A percentile compares a stretch with the other conserved stretches of the same genome.
Conservation (phyloP, 2,329 filamentous ascomycete species). For the Aspergillus sp. region DNA sequence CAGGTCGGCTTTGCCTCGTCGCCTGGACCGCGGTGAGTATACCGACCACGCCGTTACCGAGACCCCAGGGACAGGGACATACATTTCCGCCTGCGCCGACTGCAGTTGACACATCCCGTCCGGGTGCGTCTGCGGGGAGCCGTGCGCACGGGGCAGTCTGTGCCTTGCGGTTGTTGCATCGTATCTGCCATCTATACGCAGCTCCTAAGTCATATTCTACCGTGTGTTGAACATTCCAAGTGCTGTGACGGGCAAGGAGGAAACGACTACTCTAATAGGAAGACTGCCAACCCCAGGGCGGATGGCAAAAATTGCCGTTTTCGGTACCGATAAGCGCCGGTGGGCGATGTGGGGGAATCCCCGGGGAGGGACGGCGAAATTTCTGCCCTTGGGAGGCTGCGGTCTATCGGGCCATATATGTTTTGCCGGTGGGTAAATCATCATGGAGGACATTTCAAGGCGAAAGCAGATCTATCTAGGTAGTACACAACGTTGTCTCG, state of each 20-base stretch:
- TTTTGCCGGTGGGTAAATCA: too few relatives aligned
- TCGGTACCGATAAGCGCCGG: conserved; percentile 18
- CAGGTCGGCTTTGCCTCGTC: conserved; percentile 31
- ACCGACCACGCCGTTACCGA: background rate
- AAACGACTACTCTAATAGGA: background rate
- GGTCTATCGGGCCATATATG: background rate
- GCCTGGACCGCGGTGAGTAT: conserved; percentile 12
- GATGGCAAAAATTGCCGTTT: conserved; percentile 12
- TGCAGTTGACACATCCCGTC: conserved; percentile 32
- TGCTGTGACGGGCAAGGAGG: conserved; percentile 1
- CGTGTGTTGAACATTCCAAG: background rate
- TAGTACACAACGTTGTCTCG: too few relatives aligned
- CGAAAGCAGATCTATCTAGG: too few relatives aligned
- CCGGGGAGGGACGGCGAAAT: background rate
- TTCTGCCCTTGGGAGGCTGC: background rate
- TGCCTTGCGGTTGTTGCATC: conserved; percentile 1
- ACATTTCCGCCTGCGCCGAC: conserved; percentile 33
- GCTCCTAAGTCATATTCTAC: background rate
- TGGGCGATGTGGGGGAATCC: conserved; percentile 5
- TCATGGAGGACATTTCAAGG: too few relatives aligned
- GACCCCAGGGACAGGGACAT: background rate
- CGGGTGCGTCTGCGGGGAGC: conserved; percentile 25
- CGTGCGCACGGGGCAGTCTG: background rate
- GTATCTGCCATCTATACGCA: conserved; percentile 1
- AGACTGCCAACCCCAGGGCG: conserved; percentile 3